Evolutionary conservation across 2,329 filamentous ascomycete genomes (phyloP), one percentile per base, ranked within the genome.

Genomic region (Xylaria sp.): DNA sequence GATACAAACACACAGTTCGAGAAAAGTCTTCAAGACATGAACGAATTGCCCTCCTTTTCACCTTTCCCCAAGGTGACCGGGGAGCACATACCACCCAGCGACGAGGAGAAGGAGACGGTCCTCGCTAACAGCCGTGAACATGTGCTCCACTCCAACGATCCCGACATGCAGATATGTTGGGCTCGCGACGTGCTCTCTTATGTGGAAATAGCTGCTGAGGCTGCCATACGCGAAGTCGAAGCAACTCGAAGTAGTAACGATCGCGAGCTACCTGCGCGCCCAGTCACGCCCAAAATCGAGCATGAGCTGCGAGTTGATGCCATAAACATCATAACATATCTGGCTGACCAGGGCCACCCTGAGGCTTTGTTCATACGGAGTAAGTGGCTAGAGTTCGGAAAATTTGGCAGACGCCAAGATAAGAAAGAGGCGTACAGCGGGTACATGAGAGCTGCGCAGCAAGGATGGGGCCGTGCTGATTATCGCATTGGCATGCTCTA

Each of bases 401-500:
- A 97, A 78, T 98, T 98, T 78, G 94, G 94, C 48, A 90, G 91
- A 80, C 90, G 94, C 33, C 86, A 94, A 69, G 96, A 99, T 84
- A 97, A 97, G 83, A 94, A 95, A 77, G 95, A 98, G 82, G 95
- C 96, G 8, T 98, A 97, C 79, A 83, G 90, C 70, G 92, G 92
- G 76, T 99, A 98, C 82, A 90, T 90, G 71, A 87, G 91, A 75
- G 93, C 96, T n/a, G 92, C 94, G 36, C 92, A 94, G 75, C 90
- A 93, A 75, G 94, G 94, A 67, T 97, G 94, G 82, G 89, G 91
- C 25, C 88, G 96, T 75, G 94, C 96, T 23, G 94, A 98, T 80
- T 99, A 99, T 80, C 90, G 96, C 56, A 97, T 99, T 83, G 96
- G 96, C 71, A 99, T 98, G 95, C 92, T 98, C 66, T 98, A 94